Conservation (phyloP, 495 filamentous ascomycete species). For the Polyplosphaeria fusca region DNA sequence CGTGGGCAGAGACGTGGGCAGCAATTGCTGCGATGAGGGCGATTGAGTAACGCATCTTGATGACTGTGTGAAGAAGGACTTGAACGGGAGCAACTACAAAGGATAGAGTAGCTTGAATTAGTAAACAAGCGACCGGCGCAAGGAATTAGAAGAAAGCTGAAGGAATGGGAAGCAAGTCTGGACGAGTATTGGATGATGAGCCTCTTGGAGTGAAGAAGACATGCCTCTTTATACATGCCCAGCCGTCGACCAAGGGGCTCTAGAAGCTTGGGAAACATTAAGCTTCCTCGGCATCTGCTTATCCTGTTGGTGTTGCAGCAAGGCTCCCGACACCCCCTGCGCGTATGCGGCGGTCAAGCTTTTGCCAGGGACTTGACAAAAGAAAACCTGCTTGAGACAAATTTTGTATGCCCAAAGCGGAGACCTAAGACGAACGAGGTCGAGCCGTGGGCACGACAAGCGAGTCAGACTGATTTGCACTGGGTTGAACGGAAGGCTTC, state of each 20-base stretch:
- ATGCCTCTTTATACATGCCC: conserved; percentile 8
- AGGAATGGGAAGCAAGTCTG: conserved; percentile 27
- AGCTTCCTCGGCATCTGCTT: conserved; percentile 8
- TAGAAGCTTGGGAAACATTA: conserved; percentile 15
- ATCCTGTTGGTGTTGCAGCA: neutral
- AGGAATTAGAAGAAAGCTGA: conserved; percentile 3
- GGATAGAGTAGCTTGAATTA: conserved; percentile 11
- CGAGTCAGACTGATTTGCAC: neutral
- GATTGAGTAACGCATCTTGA: conserved; percentile 34
- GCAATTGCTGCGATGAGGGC: conserved; percentile 26
- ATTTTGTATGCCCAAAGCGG: neutral
- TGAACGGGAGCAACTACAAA: conserved; percentile 6
- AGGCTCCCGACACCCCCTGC: conserved; percentile 10
- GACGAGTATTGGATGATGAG: conserved; percentile 30
- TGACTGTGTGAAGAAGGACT: conserved; percentile 10
- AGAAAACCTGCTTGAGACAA: conserved; percentile 12
- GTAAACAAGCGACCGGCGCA: conserved; percentile 31
- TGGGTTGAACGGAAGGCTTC: neutral
- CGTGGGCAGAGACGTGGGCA: conserved; percentile 30
- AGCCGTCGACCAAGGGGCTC: neutral
- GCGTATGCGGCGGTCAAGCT: neutral
- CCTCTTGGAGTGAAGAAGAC: neutral
- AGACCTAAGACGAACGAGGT: conserved; percentile 11
- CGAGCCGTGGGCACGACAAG: neutral
- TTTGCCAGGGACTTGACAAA: neutral